Evolutionary conservation across 73 alveolate species (phyloP).

Genomic region (Urostyla sp.): DNA sequence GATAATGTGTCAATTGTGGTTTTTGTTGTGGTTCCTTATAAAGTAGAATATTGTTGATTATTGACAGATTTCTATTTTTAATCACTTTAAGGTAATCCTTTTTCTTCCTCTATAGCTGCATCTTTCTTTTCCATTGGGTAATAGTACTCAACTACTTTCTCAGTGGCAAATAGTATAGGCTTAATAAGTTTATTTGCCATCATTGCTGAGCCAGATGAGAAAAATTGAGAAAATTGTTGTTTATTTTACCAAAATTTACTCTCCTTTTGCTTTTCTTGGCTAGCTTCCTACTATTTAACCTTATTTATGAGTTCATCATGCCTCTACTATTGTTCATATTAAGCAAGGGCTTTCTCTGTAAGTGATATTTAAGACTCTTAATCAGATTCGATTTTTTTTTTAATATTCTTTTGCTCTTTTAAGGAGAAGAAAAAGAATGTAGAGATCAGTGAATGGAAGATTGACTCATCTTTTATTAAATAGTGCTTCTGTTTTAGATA

Average conservation of each 20-base stretch:
- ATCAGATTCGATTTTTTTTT: constrained; percentile 55
- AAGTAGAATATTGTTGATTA: constrained; percentile 3
- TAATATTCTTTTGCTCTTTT: constrained; percentile 43
- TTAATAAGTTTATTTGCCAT: constrained; percentile 61
- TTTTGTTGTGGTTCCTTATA: constrained; percentile 16
- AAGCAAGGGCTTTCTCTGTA: constrained; percentile 62
- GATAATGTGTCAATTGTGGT: constrained; percentile 3
- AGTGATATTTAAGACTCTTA: constrained; percentile 43
- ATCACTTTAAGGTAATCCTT: too few relatives aligned
- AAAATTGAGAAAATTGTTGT: constrained; percentile 42
- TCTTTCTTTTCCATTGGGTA: constrained; percentile 45
- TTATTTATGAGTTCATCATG: background rate
- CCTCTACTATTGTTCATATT: constrained; percentile 38
- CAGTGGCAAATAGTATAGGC: constrained; percentile 72
- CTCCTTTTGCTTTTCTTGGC: background rate
- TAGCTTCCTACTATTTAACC: background rate
- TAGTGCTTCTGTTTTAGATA: constrained; percentile 16
- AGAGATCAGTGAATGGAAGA: constrained; percentile 52
- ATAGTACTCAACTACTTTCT: constrained; percentile 69
- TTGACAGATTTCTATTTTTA: background rate
- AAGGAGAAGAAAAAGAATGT: constrained; percentile 64
- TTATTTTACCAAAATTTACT: background rate
- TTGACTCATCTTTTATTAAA: constrained; percentile 16
- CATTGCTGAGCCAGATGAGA: constrained; percentile 43
- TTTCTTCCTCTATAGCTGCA: background rate